Evolutionary conservation across 495 filamentous ascomycete species (phyloP).

Genomic region (Xylona heveae): DNA sequence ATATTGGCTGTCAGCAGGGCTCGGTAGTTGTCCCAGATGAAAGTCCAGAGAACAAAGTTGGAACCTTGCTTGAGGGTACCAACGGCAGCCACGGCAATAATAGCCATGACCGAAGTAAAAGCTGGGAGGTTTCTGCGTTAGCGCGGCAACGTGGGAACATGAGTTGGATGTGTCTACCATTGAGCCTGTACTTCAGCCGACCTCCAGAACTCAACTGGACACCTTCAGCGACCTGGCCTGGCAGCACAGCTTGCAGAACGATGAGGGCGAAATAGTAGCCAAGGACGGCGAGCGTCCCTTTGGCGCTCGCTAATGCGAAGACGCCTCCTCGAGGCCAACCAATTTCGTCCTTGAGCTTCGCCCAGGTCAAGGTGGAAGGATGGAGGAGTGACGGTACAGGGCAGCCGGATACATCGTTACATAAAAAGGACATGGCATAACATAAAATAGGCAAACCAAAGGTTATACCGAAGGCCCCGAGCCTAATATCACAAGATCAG

Average conservation of each 20-base stretch:
- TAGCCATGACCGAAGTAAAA: slow-evolving; percentile 53
- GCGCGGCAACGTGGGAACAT: no score
- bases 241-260: slow-evolving; percentile 54
- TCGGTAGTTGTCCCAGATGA: slow-evolving; percentile 75
- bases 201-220: slow-evolving; percentile 48
- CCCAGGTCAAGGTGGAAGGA: slow-evolving; percentile 47
- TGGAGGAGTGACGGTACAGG: slow-evolving; percentile 68
- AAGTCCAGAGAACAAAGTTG: slow-evolving; percentile 75
- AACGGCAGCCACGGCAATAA: slow-evolving; percentile 39
- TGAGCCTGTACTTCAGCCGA: slow-evolving; percentile 71
- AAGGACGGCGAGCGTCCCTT: slow-evolving; percentile 41
- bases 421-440: slow-evolving; percentile 61
- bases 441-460: slow-evolving; percentile 56
- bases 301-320: slow-evolving; percentile 31
- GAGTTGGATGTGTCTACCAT: no score
- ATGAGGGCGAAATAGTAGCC: slow-evolving; percentile 66
- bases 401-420: slow-evolving; percentile 84
- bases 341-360: slow-evolving; percentile 50
- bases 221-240: slow-evolving; percentile 51
- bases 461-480: slow-evolving; percentile 51
- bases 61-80: slow-evolving; percentile 61
- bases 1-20: slow-evolving; percentile 71
- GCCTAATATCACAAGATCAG: slow-evolving; percentile 24
- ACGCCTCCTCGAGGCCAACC: slow-evolving; percentile 57
- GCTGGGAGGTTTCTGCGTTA: no score